A percentile compares a stretch with the other conserved stretches of the same genome.
phyloP scores from a whole-genome alignment of 768 basidiomycete genomes.

The Agrocybe pediades region DNA sequence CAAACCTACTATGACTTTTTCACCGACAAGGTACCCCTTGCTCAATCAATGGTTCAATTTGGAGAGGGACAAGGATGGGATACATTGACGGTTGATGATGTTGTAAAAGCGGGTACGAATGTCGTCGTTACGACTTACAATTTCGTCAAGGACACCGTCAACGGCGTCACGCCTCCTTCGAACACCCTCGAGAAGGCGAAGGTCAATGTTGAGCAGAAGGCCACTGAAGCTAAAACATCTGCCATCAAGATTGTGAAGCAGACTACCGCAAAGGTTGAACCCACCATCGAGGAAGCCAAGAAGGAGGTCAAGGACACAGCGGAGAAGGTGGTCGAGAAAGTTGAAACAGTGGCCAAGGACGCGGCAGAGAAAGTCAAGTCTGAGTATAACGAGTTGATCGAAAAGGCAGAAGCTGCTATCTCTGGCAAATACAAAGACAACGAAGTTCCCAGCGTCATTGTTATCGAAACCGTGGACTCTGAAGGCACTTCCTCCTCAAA shows the following conservation, averaged over 20 bases:
- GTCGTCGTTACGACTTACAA: slow-evolving; percentile 49
- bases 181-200: slow-evolving; percentile 35
- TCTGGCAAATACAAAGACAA: slow-evolving; percentile 40
- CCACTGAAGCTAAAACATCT: slow-evolving; percentile 40
- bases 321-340: slow-evolving; percentile 23
- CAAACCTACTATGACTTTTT: slow-evolving; percentile 87
- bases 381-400: slow-evolving; percentile 40
- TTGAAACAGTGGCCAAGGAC: slow-evolving; percentile 3
- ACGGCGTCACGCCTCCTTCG: slow-evolving; percentile 36
- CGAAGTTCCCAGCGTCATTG: slow-evolving; percentile 22
- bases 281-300: slow-evolving; percentile 47
- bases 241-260: slow-evolving; percentile 41
- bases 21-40: slow-evolving; percentile 77
- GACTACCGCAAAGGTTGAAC: slow-evolving; percentile 46
- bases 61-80: slow-evolving; percentile 84
- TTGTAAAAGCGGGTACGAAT: slow-evolving; percentile 54
- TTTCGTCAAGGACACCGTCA: slow-evolving; percentile 53
- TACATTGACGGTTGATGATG: slow-evolving; percentile 62
- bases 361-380: slow-evolving; percentile 25
- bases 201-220: slow-evolving; percentile 32
- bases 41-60: slow-evolving; percentile 74
- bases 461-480: slow-evolving; percentile 23
- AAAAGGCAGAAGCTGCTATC: slow-evolving; percentile 74
- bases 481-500: slow-evolving; percentile 20
- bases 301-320: slow-evolving; percentile 30